phyloP scores from a whole-genome alignment of 2,329 filamentous ascomycete species.

The Fusarium buxicola region DNA sequence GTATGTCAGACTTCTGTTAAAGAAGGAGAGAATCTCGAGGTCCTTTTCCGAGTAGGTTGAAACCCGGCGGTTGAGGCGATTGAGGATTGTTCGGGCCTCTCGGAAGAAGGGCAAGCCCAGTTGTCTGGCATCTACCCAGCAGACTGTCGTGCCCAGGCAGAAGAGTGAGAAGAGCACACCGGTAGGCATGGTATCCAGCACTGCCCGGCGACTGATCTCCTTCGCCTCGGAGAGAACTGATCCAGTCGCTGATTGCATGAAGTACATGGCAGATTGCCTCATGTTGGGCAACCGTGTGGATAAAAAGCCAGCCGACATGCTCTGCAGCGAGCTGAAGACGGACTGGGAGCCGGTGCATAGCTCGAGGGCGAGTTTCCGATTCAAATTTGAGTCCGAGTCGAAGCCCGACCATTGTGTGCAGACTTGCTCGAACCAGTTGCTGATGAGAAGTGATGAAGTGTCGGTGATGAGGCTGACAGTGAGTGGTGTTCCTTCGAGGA shows the following conservation, averaged over 20 bases:
- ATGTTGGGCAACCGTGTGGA: conserved; percentile 52
- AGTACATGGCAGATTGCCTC: conserved; percentile 48
- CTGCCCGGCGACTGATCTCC: conserved; percentile 36
- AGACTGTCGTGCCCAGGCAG: conserved; percentile 55
- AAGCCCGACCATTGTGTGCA: conserved; percentile 56
- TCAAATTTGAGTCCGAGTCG: conserved; percentile 54
- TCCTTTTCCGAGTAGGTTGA: conserved; percentile 34
- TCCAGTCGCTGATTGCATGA: conserved; percentile 51
- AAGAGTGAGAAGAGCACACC: conserved; percentile 54
- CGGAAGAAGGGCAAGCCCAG: conserved; percentile 50
- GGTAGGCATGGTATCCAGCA: conserved; percentile 45
- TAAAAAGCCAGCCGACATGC: conserved; percentile 56
- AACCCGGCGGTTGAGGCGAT: conserved; percentile 42
- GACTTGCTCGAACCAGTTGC: conserved; percentile 55
- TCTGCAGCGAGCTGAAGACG: conserved; percentile 54
- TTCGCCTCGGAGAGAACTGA: conserved; percentile 52
- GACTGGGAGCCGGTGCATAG: conserved; percentile 53
- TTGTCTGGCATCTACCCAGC: conserved; percentile 53
- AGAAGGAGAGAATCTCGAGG: conserved; percentile 50
- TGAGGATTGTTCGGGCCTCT: conserved; percentile 44
- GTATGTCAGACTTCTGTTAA: conserved; percentile 54
- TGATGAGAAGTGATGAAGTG: conserved; percentile 50
- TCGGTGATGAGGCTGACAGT: conserved; percentile 44
- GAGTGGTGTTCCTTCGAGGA: conserved; percentile 26
- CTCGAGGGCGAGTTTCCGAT: conserved; percentile 52